These are phyloP conservation scores for Ogataea naganishii DNA, from an alignment of 805 yeast genomes.

Conservation along the genomic window DNA sequence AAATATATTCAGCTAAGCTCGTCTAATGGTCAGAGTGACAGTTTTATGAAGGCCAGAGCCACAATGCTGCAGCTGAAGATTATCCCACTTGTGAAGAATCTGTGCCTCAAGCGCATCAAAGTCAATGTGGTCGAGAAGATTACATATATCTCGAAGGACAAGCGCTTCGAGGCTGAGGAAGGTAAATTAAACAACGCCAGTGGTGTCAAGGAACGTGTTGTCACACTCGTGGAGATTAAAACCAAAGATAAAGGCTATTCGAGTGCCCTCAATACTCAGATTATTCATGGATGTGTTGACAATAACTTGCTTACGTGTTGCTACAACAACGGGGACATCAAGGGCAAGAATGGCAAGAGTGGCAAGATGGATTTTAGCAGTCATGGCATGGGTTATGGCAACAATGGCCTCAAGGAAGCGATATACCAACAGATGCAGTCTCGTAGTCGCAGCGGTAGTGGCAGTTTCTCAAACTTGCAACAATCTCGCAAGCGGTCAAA, in stretches of 20 bases:
- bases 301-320: slow-evolving; percentile 57
- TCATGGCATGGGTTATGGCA: too few relatives aligned
- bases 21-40: slow-evolving; percentile 25
- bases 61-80: slow-evolving; percentile 53
- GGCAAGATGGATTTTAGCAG: too few relatives aligned
- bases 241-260: slow-evolving; percentile 36
- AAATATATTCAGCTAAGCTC: slow-evolving; percentile 61
- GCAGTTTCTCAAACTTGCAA: slow-evolving; percentile 5
- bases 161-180: slow-evolving; percentile 45
- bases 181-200: slow-evolving; percentile 24
- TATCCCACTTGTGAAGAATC: slow-evolving; percentile 55
- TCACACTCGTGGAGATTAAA: slow-evolving; percentile 56
- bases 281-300: slow-evolving; percentile 42
- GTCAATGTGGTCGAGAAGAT: slow-evolving; percentile 61
- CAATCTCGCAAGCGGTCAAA: slow-evolving; percentile 12
- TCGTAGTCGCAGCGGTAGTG: slow-evolving; percentile 14
- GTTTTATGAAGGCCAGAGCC: slow-evolving; percentile 12
- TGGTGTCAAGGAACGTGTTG: slow-evolving; percentile 39
- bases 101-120: slow-evolving; percentile 53
- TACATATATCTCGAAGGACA: slow-evolving; percentile 50
- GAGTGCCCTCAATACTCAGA: slow-evolving; percentile 46
- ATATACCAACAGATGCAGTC: slow-evolving; percentile 1
- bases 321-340: slow-evolving; percentile 25
- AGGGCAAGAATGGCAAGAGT: slow-evolving; percentile 4
- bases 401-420: slow-evolving; percentile 1